Evolutionary conservation across 805 yeast species (phyloP), one percentile per base, ranked within the genome.

Genomic region (Allodekkera sacchari): DNA sequence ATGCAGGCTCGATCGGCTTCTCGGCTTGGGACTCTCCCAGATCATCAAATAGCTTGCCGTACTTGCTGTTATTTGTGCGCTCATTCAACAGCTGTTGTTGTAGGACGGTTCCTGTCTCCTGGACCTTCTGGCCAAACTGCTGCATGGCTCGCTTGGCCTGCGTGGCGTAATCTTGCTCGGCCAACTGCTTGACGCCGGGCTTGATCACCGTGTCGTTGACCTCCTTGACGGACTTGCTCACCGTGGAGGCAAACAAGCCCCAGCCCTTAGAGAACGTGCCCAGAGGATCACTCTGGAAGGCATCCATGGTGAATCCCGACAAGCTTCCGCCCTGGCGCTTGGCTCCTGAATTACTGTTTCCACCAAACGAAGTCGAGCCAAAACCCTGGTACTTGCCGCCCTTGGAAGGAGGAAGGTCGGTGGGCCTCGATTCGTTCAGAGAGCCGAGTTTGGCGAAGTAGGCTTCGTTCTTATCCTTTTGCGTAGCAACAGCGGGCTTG

Each of bases 301-400:
- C 75, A 40, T 81, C 83, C 7, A 82, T 46, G 6, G 81, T 74
- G 46, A 84, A 67, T 1, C 68, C 67, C 7, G 79, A 51, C 22
- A 73, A 56, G 7, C 77, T 60, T 2, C 74, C 71, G 30, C 50
- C 23, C 33, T 33, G 23, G 18, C 22, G 18, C 24, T 12, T 19
- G 3, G 27, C 38, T 28, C 18, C 39, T 29, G 26, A 30, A 32
- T 36, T 38, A 37, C 41, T 28, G 24, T 43, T 25, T 43, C 43
- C 37, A 18, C 79, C 74, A 17, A 46, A 43, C 4, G 88, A 84
- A 0, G 85, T 71, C 45, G 77, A 83, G 22, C 97, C 97, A 60
- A 89, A 88, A 1, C 97, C 97, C 39, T 74, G 77, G 53, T 77
- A 88, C 52, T 77, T 82, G 31, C 96, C 97, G 39, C 97, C 97